Conservation (phyloP, 345 rosid genomes). For the Corchorus capsularis region DNA sequence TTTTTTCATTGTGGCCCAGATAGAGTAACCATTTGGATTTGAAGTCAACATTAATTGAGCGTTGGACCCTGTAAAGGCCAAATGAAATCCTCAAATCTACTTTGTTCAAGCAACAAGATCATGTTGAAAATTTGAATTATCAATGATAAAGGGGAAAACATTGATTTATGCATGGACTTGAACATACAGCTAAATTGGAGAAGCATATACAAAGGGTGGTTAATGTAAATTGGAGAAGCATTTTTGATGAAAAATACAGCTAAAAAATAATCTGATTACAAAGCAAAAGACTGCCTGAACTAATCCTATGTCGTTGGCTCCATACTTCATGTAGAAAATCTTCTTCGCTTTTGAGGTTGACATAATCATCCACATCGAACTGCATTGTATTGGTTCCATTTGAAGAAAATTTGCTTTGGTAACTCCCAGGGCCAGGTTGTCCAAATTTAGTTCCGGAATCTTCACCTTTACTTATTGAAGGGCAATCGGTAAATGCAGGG, state of each 20-base stretch:
- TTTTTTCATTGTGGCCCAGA: too few relatives aligned
- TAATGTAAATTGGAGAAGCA: neutral
- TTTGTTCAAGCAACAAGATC: too few relatives aligned
- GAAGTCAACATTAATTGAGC: too few relatives aligned
- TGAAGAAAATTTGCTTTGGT: constrained; percentile 13
- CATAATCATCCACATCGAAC: constrained; percentile 62
- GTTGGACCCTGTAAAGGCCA: too few relatives aligned
- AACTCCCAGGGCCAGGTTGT: constrained; percentile 32
- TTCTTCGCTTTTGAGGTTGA: constrained; percentile 49
- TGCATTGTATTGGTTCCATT: constrained; percentile 29
- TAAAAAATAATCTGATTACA: constrained; percentile 51
- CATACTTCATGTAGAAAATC: constrained; percentile 61
- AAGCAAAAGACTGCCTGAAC: constrained; percentile 64
- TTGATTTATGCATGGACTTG: too few relatives aligned
- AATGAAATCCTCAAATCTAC: too few relatives aligned
- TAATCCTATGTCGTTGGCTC: constrained; percentile 69
- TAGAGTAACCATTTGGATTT: too few relatives aligned
- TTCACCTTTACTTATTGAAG: constrained; percentile 31
- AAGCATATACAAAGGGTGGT: constrained; percentile 1
- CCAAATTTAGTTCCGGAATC: constrained; percentile 23
- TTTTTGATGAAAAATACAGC: neutral
- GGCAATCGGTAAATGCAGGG: constrained; percentile 43
- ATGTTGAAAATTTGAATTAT: too few relatives aligned
- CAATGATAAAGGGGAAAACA: too few relatives aligned
- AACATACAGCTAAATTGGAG: too few relatives aligned